Percentiles rank a stretch among this genome's conserved stretches.
Evolutionary conservation across 352 stramenopile genomes (phyloP).

Genomic region (Pythium sukuiense): DNA sequence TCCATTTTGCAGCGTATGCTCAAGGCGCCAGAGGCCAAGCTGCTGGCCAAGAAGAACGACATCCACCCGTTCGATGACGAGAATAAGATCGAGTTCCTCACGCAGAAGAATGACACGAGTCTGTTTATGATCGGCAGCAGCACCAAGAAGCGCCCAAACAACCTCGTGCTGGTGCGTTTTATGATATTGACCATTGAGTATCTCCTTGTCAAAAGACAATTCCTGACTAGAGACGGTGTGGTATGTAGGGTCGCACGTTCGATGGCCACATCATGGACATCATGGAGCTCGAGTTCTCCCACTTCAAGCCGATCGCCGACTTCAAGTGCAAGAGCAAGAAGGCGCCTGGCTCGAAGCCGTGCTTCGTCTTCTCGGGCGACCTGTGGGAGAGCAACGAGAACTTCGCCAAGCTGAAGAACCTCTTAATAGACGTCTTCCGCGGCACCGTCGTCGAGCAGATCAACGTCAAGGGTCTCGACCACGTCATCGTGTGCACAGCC

Average conservation of each 20-base stretch:
- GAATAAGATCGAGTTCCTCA: conserved; percentile 93
- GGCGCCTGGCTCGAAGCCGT: conserved; percentile 93
- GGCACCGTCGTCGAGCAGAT: conserved; percentile 95
- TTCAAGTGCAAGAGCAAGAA: conserved; percentile 93
- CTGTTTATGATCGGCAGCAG: conserved; percentile 95
- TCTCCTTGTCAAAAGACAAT: neutral
- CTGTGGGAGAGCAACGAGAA: conserved; percentile 91
- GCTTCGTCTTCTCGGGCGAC: conserved; percentile 96
- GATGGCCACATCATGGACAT: conserved; percentile 98
- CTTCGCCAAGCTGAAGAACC: conserved; percentile 94
- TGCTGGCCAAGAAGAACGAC: conserved; percentile 93
- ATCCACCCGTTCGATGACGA: conserved; percentile 94
- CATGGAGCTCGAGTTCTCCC: conserved; percentile 95
- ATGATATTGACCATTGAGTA: neutral
- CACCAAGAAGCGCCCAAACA: conserved; percentile 99
- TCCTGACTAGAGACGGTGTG: neutral
- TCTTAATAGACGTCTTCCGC: conserved; percentile 96
- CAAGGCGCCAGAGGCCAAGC: conserved; percentile 85
- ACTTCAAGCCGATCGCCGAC: conserved; percentile 93
- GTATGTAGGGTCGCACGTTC: conserved; percentile 91
- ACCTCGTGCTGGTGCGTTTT: conserved; percentile 89
- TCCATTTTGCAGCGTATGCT: conserved; percentile 61
- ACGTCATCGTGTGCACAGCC: conserved; percentile 97
- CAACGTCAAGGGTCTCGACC: conserved; percentile 95
- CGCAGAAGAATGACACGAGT: conserved; percentile 97